Evolutionary conservation across 176 grass and related monocot genomes (phyloP).

Genomic region (Poa annua): DNA sequence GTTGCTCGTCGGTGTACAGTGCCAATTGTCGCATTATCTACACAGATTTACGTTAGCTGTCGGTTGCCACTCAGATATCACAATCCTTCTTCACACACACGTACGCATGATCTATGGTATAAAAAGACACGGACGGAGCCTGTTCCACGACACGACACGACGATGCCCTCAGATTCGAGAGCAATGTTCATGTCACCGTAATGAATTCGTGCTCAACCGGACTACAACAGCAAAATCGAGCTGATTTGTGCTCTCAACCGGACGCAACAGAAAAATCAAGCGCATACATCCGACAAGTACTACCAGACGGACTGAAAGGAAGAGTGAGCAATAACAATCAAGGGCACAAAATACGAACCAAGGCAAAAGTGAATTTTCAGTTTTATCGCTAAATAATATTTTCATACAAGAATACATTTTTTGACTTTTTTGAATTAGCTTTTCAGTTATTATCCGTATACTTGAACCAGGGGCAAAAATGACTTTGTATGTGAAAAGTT

Average conservation of each 20-base stretch:
- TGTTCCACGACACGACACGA: neutral
- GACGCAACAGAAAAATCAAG: neutral
- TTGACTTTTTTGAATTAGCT: too few relatives aligned
- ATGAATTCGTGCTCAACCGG: neutral
- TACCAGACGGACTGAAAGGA: neutral
- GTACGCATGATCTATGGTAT: too few relatives aligned
- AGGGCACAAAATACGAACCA: too few relatives aligned
- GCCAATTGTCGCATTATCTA: neutral
- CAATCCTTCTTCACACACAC: too few relatives aligned
- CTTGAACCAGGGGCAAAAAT: too few relatives aligned
- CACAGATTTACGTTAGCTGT: neutral
- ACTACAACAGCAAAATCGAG: conserved; percentile 23
- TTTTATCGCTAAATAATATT: too few relatives aligned
- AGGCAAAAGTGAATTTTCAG: too few relatives aligned
- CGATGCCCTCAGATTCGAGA: neutral
- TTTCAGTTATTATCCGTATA: too few relatives aligned
- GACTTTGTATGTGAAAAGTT: too few relatives aligned
- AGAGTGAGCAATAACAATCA: neutral
- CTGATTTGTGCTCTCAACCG: neutral
- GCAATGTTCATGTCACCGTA: neutral
- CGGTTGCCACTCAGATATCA: conserved; percentile 8
- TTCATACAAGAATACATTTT: too few relatives aligned
- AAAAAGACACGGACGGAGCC: neutral
- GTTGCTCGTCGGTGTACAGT: neutral
- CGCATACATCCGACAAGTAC: neutral